Percentiles rank a stretch among this genome's conserved stretches.
phyloP scores from a whole-genome alignment of 2,329 filamentous ascomycete genomes.

The Oidium heveae region DNA sequence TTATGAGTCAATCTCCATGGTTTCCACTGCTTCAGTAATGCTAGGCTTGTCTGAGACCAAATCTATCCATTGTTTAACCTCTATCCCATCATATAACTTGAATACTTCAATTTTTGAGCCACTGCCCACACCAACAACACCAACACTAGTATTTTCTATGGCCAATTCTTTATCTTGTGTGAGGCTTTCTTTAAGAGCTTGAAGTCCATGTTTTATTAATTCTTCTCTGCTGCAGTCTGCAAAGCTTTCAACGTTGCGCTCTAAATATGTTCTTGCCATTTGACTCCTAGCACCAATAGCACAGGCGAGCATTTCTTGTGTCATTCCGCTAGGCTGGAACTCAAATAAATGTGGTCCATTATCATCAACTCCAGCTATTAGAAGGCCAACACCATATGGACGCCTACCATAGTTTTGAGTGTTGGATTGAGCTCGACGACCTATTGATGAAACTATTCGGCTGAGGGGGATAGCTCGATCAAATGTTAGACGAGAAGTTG shows the following conservation, averaged over 20 bases:
- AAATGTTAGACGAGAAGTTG: constrained; percentile 86
- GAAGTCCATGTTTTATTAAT: constrained; percentile 70
- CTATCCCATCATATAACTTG: constrained; percentile 72
- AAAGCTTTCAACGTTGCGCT: constrained; percentile 74
- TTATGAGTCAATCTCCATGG: constrained; percentile 21
- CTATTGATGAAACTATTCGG: constrained; percentile 74
- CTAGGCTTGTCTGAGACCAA: constrained; percentile 32
- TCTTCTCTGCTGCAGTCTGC: constrained; percentile 53
- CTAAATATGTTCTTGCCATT: constrained; percentile 92
- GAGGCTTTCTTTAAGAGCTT: constrained; percentile 81
- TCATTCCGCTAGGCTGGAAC: constrained; percentile 90
- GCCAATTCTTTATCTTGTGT: constrained; percentile 95
- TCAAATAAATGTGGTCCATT: constrained; percentile 90
- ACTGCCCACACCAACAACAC: constrained; percentile 40
- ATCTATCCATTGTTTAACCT: constrained; percentile 69
- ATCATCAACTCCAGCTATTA: constrained; percentile 85
- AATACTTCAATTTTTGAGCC: constrained; percentile 48
- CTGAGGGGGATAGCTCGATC: constrained; percentile 79
- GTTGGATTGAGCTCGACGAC: constrained; percentile 89
- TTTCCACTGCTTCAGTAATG: constrained; percentile 20
- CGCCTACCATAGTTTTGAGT: constrained; percentile 94
- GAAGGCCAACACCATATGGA: constrained; percentile 80
- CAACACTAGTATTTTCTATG: constrained; percentile 86
- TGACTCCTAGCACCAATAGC: constrained; percentile 89
- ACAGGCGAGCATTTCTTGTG: constrained; percentile 89